Evolutionary conservation across 2,329 filamentous ascomycete genomes (phyloP).

Genomic region (Exophiala phaeomuriformis): DNA sequence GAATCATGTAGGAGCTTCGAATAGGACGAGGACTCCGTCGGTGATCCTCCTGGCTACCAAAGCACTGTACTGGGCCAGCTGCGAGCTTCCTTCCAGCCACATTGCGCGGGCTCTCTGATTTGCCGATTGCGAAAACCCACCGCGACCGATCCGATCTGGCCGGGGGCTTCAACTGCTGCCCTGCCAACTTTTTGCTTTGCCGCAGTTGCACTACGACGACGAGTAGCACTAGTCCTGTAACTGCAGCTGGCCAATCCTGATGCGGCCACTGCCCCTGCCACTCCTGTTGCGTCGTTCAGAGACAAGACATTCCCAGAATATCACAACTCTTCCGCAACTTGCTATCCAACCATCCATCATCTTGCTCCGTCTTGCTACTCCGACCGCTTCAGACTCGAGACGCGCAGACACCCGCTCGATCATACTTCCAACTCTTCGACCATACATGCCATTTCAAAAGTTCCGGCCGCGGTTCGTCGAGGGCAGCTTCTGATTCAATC

Average conservation of each 20-base stretch:
- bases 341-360: neutral
- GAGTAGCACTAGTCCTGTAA: neutral
- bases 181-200: neutral
- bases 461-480: conserved; percentile 3
- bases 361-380: neutral
- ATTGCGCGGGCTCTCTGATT: neutral
- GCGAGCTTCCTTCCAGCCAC: neutral
- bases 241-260: neutral
- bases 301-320: neutral
- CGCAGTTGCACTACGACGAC: neutral
- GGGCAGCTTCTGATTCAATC: neutral
- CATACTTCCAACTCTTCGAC: neutral
- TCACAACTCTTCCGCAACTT: neutral
- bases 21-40: too few species aligned
- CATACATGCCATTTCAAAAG: conserved; percentile 8
- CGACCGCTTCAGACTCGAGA: neutral
- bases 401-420: neutral
- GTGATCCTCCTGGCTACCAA: too few species aligned
- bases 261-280: neutral
- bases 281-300: neutral
- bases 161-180: neutral
- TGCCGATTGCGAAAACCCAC: neutral
- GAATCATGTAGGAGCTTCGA: too few species aligned
- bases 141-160: too few species aligned
- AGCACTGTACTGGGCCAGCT: neutral